These are phyloP conservation scores for Penicillium chermesinum DNA, from an alignment of 495 filamentous ascomycete genomes.

Conservation along the genomic window DNA sequence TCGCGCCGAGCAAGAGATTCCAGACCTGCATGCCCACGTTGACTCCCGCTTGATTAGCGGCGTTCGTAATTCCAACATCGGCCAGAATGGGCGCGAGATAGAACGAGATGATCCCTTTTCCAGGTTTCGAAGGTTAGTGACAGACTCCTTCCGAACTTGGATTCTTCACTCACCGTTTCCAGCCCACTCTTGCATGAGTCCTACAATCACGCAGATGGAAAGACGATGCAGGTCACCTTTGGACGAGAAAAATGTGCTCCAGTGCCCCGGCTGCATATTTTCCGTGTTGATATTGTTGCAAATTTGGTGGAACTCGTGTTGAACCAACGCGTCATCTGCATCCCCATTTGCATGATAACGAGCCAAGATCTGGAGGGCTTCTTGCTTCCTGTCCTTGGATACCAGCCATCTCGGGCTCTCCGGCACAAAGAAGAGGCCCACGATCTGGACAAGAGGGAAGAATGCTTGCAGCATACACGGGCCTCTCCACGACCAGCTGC, in stretches of 20 bases:
- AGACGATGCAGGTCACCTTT: constrained; percentile 63
- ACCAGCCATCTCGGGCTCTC: constrained; percentile 38
- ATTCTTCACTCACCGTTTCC: constrained; percentile 52
- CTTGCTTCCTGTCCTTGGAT: constrained; percentile 29
- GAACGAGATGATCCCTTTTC: constrained; percentile 51
- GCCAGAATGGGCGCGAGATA: constrained; percentile 51
- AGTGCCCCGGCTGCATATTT: constrained; percentile 15
- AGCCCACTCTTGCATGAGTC: constrained; percentile 57
- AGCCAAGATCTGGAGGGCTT: constrained; percentile 35
- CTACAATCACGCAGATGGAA: constrained; percentile 51
- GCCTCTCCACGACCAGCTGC: constrained; percentile 20
- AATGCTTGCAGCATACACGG: constrained; percentile 19
- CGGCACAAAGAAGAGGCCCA: constrained; percentile 15
- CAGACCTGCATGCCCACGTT: constrained; percentile 25
- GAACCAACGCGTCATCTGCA: constrained; percentile 22
- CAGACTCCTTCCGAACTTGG: not conserved
- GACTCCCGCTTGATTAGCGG: constrained; percentile 40
- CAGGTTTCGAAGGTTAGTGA: constrained; percentile 3
- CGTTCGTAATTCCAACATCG: constrained; percentile 48
- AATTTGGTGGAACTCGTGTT: constrained; percentile 32
- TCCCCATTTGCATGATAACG: constrained; percentile 34
- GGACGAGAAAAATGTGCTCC: constrained; percentile 53
- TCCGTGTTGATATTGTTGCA: constrained; percentile 47
- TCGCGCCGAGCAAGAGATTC: constrained; percentile 28
- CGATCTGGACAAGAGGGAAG: constrained; percentile 13